Evolutionary conservation across 116 monocot genomes (phyloP).

Genomic region (Trichopus zeylanicus): DNA sequence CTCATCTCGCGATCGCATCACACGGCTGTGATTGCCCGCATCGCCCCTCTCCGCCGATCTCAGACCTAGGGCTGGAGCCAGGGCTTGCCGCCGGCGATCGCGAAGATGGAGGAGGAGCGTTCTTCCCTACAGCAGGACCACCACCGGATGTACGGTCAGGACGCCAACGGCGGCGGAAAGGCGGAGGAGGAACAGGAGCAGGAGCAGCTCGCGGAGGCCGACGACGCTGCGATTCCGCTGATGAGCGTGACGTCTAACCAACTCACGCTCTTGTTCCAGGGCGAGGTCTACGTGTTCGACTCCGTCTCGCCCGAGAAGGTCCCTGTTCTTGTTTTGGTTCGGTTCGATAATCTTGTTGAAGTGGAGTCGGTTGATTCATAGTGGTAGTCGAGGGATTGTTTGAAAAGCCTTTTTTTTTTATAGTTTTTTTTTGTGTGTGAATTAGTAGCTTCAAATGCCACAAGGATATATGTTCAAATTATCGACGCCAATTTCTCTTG

Average conservation of each 20-base stretch:
- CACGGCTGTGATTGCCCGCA: neutral
- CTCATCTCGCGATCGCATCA: neutral
- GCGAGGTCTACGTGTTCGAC: slow-evolving; percentile 30
- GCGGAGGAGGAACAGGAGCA: neutral
- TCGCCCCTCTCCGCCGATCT: neutral
- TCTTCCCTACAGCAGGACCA: neutral
- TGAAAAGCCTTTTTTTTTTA: too few relatives aligned
- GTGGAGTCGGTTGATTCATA: neutral
- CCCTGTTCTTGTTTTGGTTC: neutral
- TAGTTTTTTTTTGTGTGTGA: too few relatives aligned
- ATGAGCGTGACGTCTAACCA: slow-evolving; percentile 19
- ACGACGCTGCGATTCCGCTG: slow-evolving; percentile 22
- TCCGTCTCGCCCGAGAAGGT: slow-evolving; percentile 20
- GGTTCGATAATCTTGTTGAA: neutral
- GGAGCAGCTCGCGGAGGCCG: slow-evolving; percentile 16
- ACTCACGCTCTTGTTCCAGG: slow-evolving; percentile 26
- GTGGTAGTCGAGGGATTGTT: too few relatives aligned
- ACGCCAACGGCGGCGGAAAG: neutral
- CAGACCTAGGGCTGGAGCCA: neutral
- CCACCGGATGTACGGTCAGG: neutral
- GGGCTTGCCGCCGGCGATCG: neutral
- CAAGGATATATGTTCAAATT: too few relatives aligned
- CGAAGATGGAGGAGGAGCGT: slow-evolving; percentile 9
- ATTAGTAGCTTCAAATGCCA: too few relatives aligned
- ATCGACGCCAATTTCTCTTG: too few relatives aligned